phyloP scores from a whole-genome alignment of 2,329 filamentous ascomycete species.

The Colletotrichum nymphaeae region DNA sequence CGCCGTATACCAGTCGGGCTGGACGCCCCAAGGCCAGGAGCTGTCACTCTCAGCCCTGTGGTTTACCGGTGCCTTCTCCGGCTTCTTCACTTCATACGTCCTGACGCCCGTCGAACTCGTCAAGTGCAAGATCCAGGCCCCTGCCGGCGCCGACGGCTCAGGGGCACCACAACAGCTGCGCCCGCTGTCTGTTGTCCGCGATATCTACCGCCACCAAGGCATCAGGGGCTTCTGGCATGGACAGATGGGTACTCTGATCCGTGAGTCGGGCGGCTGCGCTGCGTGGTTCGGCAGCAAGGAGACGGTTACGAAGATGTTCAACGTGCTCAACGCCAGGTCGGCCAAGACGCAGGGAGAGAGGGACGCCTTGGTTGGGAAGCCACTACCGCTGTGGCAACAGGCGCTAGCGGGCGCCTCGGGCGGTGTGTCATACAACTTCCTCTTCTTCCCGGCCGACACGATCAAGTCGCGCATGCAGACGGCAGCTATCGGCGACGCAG shows the following conservation, averaged over 20 bases:
- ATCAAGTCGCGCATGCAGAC: constrained; percentile 99
- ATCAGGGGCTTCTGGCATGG: constrained; percentile 93
- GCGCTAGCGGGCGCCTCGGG: constrained; percentile 88
- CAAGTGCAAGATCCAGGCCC: constrained; percentile 98
- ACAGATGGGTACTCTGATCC: constrained; percentile 91
- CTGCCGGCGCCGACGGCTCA: constrained; percentile 54
- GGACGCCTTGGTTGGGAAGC: constrained; percentile 55
- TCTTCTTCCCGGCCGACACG: constrained; percentile 97
- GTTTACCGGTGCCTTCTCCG: constrained; percentile 85
- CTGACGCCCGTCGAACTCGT: constrained; percentile 96
- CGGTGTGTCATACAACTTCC: constrained; percentile 94
- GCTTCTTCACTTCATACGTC: constrained; percentile 88
- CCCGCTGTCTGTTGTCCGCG: constrained; percentile 77
- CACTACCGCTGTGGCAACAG: constrained; percentile 86
- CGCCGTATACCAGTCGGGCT: constrained; percentile 65
- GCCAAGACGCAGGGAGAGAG: constrained; percentile 53
- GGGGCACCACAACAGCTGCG: constrained; percentile 63
- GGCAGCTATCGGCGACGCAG: constrained; percentile 71
- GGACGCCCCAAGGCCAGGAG: constrained; percentile 63
- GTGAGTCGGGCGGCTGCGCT: constrained; percentile 91
- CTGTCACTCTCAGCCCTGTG: constrained; percentile 82
- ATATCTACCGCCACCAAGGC: constrained; percentile 86
- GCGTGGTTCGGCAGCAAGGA: constrained; percentile 97
- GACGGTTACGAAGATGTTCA: constrained; percentile 78
- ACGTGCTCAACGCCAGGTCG: constrained; percentile 62